Conservation (phyloP, 2,329 filamentous ascomycete species). For the Penicillium sp. region DNA sequence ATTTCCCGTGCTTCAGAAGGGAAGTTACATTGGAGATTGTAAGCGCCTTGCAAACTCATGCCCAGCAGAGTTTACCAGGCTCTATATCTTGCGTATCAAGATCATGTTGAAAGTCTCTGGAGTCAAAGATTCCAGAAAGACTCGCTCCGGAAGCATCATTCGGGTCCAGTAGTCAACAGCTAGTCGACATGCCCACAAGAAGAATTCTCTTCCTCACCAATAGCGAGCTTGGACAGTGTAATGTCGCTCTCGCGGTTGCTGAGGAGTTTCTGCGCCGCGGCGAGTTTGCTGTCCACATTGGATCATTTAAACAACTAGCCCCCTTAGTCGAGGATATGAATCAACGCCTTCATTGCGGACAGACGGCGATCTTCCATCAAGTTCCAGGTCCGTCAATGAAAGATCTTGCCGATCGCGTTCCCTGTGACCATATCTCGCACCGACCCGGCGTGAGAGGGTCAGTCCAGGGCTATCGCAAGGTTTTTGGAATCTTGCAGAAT, state of each 20-base stretch:
- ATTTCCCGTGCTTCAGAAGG: no score
- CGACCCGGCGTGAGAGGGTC: slow-evolving; percentile 33
- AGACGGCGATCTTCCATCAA: slow-evolving; percentile 27
- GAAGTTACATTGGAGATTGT: no score
- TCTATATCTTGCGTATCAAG: no score
- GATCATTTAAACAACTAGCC: slow-evolving; percentile 38
- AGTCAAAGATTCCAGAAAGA: no score
- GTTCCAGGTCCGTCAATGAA: slow-evolving; percentile 29
- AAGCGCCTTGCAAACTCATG: no score
- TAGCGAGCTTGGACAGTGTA: slow-evolving; percentile 44
- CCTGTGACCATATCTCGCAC: slow-evolving; percentile 23
- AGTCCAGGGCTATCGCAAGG: slow-evolving; percentile 26
- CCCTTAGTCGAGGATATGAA: slow-evolving; percentile 25
- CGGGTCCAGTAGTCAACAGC: not conserved
- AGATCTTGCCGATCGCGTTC: slow-evolving; percentile 30
- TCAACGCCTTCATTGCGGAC: slow-evolving; percentile 10
- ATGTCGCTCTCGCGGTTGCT: slow-evolving; percentile 42
- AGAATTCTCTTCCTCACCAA: slow-evolving; percentile 42
- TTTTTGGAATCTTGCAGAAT: slow-evolving; percentile 25
- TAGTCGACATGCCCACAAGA: slow-evolving; percentile 12
- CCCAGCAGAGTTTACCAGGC: no score
- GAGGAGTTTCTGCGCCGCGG: slow-evolving; percentile 36
- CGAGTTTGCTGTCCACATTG: slow-evolving; percentile 41
- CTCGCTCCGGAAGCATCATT: no score
- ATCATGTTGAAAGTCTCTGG: no score